Conservation (phyloP, 116 monocot genomes). For the Posidonia oceanica region DNA sequence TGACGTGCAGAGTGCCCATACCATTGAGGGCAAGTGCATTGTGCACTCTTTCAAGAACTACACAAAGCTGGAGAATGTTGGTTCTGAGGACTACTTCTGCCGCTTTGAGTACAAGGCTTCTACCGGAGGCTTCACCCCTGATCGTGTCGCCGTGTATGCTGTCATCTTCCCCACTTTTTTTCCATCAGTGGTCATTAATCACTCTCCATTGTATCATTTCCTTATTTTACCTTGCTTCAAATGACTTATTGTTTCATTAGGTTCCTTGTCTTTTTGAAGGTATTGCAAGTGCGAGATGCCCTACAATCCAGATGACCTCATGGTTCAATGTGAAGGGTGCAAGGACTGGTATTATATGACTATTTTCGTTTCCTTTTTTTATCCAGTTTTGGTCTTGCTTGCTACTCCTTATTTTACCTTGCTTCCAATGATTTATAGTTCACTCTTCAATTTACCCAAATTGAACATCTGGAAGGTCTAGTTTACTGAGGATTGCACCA, state of each 20-base stretch:
- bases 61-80: conserved; percentile 49
- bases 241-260: background rate
- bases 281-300: conserved; percentile 59
- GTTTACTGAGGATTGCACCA: no score
- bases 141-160: conserved; percentile 42
- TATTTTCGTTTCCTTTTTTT: background rate
- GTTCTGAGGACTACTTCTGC: conserved; percentile 44
- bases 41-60: conserved; percentile 54
- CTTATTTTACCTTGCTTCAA: background rate
- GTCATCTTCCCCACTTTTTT: background rate
- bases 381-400: background rate
- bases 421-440: no score
- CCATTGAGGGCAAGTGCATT: conserved; percentile 44
- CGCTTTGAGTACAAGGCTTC: conserved; percentile 52
- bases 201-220: background rate
- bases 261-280: conserved; percentile 10
- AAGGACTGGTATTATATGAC: conserved; percentile 32
- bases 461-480: no score
- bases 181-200: background rate
- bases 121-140: conserved; percentile 41
- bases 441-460: no score
- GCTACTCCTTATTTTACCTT: no score
- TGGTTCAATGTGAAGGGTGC: conserved; percentile 51
- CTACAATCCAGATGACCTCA: conserved; percentile 46
- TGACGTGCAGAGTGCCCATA: conserved; percentile 45